Percentiles rank a stretch among this genome's conserved stretches.
phyloP scores from a whole-genome alignment of 202 grass and related monocot species.

The Carex arenaria region DNA sequence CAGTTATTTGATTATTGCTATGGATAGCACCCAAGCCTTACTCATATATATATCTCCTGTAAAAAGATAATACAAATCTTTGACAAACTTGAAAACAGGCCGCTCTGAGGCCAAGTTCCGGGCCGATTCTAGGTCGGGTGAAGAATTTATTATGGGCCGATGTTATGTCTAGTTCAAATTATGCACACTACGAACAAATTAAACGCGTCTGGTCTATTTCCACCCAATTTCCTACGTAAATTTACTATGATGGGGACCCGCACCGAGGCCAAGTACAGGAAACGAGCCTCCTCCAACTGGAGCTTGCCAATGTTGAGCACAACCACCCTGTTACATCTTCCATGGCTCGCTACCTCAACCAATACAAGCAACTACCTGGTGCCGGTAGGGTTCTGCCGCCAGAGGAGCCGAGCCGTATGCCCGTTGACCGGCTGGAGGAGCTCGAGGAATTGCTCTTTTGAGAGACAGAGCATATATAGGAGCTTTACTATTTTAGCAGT shows the following conservation, averaged over 20 bases:
- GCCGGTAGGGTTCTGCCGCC: slow-evolving; percentile 46
- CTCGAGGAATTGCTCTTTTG: slow-evolving; percentile 83
- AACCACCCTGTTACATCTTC: slow-evolving; percentile 94
- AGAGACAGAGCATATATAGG: slow-evolving; percentile 49
- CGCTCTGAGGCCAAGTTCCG: too few species aligned
- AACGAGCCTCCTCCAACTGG: slow-evolving; percentile 78
- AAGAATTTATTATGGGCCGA: too few species aligned
- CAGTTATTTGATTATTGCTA: too few species aligned
- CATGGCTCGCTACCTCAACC: slow-evolving; percentile 89
- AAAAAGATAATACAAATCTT: too few species aligned
- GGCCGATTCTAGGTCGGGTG: too few species aligned
- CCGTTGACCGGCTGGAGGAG: slow-evolving; percentile 53
- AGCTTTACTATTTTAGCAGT: slow-evolving; percentile 37
- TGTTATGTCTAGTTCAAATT: too few species aligned
- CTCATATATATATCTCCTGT: too few species aligned
- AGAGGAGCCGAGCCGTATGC: slow-evolving; percentile 67
- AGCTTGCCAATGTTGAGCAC: slow-evolving; percentile 71
- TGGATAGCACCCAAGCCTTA: too few species aligned
- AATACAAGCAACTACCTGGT: slow-evolving; percentile 78
- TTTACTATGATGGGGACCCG: slow-evolving; percentile 1
- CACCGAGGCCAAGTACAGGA: slow-evolving; percentile 83
- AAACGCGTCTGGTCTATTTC: background rate
- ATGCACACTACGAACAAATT: slow-evolving; percentile 16
- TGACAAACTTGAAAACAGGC: too few species aligned
- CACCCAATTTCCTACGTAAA: slow-evolving; percentile 20